Conservation (phyloP, 306 rosid species). For the Oxytropis ochrocephala region DNA sequence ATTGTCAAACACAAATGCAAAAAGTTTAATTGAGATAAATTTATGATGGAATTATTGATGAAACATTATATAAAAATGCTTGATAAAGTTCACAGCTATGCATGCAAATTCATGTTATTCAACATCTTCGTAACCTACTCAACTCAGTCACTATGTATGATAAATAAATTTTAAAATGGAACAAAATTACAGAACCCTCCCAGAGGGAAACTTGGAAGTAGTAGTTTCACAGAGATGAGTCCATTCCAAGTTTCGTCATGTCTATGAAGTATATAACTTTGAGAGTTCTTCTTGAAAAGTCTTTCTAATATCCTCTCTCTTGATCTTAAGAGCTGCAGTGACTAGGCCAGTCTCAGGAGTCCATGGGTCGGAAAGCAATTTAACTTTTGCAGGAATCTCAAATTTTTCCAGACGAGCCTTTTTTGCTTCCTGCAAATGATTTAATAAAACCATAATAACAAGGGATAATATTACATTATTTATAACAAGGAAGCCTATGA, state of each 20-base stretch:
- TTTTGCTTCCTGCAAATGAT: slow-evolving; percentile 69
- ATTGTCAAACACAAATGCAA: neutral
- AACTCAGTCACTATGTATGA: slow-evolving; percentile 13
- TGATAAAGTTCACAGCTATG: neutral
- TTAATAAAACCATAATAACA: neutral
- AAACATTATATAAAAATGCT: neutral
- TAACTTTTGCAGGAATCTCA: slow-evolving; percentile 81
- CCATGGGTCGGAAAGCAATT: slow-evolving; percentile 67
- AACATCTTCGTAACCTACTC: slow-evolving; percentile 14
- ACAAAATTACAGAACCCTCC: neutral
- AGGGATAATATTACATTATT: neutral
- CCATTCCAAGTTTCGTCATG: neutral
- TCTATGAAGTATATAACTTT: slow-evolving; percentile 44
- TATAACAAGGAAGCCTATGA: neutral
- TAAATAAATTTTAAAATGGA: neutral
- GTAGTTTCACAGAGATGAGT: neutral
- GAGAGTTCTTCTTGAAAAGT: slow-evolving; percentile 61
- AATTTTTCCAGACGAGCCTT: slow-evolving; percentile 69
- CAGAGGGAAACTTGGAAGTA: neutral
- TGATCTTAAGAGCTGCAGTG: slow-evolving; percentile 93
- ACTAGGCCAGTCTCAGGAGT: slow-evolving; percentile 87
- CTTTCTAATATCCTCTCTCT: slow-evolving; percentile 76
- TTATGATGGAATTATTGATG: neutral
- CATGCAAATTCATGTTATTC: slow-evolving; percentile 12
- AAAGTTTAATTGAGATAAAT: neutral